phyloP scores from a whole-genome alignment of 2,329 filamentous ascomycete species.

The Rhinocladiella mackenziei region DNA sequence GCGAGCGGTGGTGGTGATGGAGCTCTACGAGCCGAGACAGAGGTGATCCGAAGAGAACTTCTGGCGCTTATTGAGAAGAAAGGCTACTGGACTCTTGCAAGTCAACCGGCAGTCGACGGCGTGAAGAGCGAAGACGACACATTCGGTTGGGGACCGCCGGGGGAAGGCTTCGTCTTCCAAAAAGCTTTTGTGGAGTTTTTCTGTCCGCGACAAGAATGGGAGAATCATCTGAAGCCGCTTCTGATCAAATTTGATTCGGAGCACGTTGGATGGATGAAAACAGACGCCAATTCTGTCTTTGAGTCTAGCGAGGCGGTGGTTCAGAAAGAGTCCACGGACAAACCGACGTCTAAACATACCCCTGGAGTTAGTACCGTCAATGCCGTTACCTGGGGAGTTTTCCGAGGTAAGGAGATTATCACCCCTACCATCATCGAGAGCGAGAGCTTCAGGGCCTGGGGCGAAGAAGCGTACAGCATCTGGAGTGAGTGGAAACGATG shows the following conservation, averaged over 20 bases:
- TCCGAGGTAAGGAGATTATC: constrained; percentile 91
- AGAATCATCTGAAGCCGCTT: constrained; percentile 55
- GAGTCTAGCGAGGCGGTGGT: constrained; percentile 45
- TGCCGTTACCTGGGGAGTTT: constrained; percentile 94
- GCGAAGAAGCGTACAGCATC: constrained; percentile 91
- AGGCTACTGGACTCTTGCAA: constrained; percentile 95
- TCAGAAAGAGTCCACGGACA: background rate
- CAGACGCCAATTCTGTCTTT: constrained; percentile 74
- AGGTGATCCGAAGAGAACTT: constrained; percentile 71
- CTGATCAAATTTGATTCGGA: constrained; percentile 59
- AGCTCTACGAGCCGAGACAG: constrained; percentile 71
- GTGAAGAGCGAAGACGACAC: constrained; percentile 68
- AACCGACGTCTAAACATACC: constrained; percentile 33
- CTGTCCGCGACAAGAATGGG: constrained; percentile 70
- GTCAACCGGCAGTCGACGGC: constrained; percentile 89
- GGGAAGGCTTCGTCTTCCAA: constrained; percentile 89
- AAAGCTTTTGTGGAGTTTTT: constrained; percentile 99
- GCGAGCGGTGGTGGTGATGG: constrained; percentile 28
- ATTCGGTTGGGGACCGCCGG: constrained; percentile 89
- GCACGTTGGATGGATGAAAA: constrained; percentile 80
- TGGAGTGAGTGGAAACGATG: constrained; percentile 92
- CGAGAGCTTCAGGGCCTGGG: constrained; percentile 89
- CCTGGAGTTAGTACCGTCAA: constrained; percentile 63
- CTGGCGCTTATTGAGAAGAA: constrained; percentile 68
- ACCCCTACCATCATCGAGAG: constrained; percentile 96